Base-by-base conservation (phyloP, 139 green algal species). In the Picochlorum sp. region DNA sequence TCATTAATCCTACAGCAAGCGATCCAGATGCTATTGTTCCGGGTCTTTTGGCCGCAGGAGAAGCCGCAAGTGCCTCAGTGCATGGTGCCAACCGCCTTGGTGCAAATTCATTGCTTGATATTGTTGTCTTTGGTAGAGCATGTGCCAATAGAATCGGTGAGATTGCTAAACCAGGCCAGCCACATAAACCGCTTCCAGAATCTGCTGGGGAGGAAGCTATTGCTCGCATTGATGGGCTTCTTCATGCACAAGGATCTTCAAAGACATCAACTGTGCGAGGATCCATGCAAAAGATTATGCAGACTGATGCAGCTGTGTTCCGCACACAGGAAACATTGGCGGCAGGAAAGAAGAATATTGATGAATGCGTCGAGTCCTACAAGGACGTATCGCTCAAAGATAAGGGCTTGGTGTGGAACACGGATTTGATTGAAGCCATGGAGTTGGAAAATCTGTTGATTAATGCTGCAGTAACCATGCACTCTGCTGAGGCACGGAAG, bases 391-490 rank as follows among this genome's bases (percentile, higher is more conserved):
- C 37, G 18, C 23, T 83, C 18, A 60, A 75, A 62, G 83, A 90
- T 68, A 71, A 71, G 62, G 73, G 66, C 57, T 72, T 94, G 72
- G 82, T 95, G 49, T 96, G 89, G 88, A 97, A 97, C 83, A 95
- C 90, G 1, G 89, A 97, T 74, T 74, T 99, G 61, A 61, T 96
- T 45, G 94, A 99, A 79, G 88, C 92, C 30, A 63, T 99, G 66
- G 94, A 99, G 88, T 87, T 99, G 68, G 90, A 99, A 72, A 99
- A 99, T 81, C 79, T 98, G 77, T 85, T 99, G 15, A 86, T 86
- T 63, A 97, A 96, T 63, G 90, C 91, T 11, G 62, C 76, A 21
- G 65, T 88, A 45, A 95, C 88, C 20, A 94, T 94, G 81, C 88
- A 95, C 79, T 78, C 55, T 7, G 90, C 78, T 60, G 80, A 85